Evolutionary conservation across 129 eudicot genomes (phyloP).

Genomic region (Tagetes erecta): DNA sequence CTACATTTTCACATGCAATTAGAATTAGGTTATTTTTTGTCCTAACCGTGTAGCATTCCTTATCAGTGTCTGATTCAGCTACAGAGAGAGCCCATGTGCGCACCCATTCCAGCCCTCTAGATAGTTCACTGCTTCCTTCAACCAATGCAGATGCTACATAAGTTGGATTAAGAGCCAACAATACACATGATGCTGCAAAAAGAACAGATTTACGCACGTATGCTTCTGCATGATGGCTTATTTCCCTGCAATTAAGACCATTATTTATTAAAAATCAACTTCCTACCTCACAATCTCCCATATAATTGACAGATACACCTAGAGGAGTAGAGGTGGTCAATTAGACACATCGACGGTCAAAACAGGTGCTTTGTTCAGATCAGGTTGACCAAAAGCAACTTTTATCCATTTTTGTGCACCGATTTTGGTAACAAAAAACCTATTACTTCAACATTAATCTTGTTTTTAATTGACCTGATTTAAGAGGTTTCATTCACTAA

Average conservation of each 20-base stretch:
- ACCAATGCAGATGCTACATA: conserved; percentile 76
- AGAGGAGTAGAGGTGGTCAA: not conserved
- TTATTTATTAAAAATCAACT: not conserved
- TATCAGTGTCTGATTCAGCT: conserved; percentile 82
- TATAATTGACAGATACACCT: conserved; percentile 1
- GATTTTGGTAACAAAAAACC: not conserved
- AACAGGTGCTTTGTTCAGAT: not conserved
- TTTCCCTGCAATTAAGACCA: conserved; percentile 49
- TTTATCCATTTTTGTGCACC: not conserved
- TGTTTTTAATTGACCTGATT: not conserved
- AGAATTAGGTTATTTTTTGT: not conserved
- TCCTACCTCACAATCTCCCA: not conserved
- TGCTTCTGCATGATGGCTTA: conserved; percentile 81
- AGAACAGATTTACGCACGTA: conserved; percentile 86
- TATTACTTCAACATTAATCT: not conserved
- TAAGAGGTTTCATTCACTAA: not conserved
- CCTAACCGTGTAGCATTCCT: conserved; percentile 87
- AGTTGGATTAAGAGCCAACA: conserved; percentile 86
- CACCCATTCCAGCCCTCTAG: conserved; percentile 90
- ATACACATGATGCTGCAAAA: conserved; percentile 84
- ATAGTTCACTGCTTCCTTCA: conserved; percentile 66
- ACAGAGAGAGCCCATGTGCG: conserved; percentile 85
- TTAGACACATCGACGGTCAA: not conserved
- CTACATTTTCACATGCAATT: not conserved
- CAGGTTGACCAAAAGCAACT: not conserved